Percentiles rank a stretch among this genome's conserved stretches.
Evolutionary conservation across 2,329 filamentous ascomycete species (phyloP).

Genomic region (Monilinia fructigena): DNA sequence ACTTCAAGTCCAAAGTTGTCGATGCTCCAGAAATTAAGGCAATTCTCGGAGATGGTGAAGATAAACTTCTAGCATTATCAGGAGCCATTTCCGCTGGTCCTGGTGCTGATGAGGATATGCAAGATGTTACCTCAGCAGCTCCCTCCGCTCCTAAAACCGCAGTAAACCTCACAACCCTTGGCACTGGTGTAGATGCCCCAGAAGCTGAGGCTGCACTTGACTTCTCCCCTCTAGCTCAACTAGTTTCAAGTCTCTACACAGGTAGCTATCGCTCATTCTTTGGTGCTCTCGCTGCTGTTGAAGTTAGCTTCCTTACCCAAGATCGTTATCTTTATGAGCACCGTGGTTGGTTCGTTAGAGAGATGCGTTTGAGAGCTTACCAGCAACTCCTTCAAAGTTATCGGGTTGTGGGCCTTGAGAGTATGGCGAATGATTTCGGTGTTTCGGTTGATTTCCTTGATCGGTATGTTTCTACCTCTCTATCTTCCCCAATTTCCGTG

Average conservation of each 20-base stretch:
- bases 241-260: slow-evolving; percentile 89
- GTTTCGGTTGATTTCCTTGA: slow-evolving; percentile 96
- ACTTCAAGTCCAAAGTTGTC: slow-evolving; percentile 99
- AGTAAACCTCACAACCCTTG: slow-evolving; percentile 86
- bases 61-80: slow-evolving; percentile 79
- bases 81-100: slow-evolving; percentile 80
- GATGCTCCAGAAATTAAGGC: slow-evolving; percentile 98
- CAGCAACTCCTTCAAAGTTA: slow-evolving; percentile 97
- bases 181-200: slow-evolving; percentile 65
- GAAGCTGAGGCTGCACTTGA: slow-evolving; percentile 82
- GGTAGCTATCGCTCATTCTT: slow-evolving; percentile 96
- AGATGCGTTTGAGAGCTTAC: slow-evolving; percentile 96
- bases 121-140: slow-evolving; percentile 56
- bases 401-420: slow-evolving; percentile 91
- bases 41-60: slow-evolving; percentile 85
- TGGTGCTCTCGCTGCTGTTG: slow-evolving; percentile 80
- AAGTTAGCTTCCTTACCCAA: slow-evolving; percentile 89
- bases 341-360: slow-evolving; percentile 93
- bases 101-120: slow-evolving; percentile 75
- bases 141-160: slow-evolving; percentile 60
- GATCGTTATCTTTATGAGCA: slow-evolving; percentile 96
- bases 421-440: slow-evolving; percentile 96
- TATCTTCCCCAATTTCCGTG: neutral
- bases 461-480: slow-evolving; percentile 57
- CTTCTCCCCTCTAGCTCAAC: slow-evolving; percentile 80